Evolutionary conservation across 305 asterid genomes (phyloP), one percentile per base, ranked within the genome.

Genomic region (Fraxinus floribunda): DNA sequence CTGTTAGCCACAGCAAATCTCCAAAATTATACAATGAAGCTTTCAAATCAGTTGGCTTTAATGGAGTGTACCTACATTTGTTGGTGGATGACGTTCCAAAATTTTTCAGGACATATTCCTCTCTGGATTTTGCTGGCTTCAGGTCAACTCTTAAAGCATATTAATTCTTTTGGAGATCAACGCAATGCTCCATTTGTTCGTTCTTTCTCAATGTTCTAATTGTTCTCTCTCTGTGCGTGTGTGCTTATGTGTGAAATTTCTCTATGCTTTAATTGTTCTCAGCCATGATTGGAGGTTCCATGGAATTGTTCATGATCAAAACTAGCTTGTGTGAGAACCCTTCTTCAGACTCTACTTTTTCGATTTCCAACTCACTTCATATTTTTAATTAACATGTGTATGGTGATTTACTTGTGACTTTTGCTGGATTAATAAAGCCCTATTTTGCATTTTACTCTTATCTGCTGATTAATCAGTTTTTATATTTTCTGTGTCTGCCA

Each of bases 1-100:
- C 99, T 29, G 98, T 96, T 74, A 83, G 95, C 81, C 99, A 96
- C 87, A 96, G 98, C 93, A 96, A 94, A 88, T 91, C 99, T 57
- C 99, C 99, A 62, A 90, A 89, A 82, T 84, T 96, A 38, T 96
- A 90, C 83, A 96, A 96, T 79, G 77, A 84, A 86, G 95, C 98
- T 78, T 96, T 94, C 90, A 93, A 87, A 88, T 88, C 88, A 66
- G 92, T 55, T 80, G 95, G 94, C 75, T 74, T 91, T 79, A 89
- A 96, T 89, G 98, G 99, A 75, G 94, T 93, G 26, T 96, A 15
- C 72, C 26, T 96, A 36, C 97, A 89, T 85, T 85, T 94, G 79
- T 89, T 96, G 89, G 99, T 96, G 86, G 99, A 96, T 78, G 97
- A 94, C 22, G 78, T 91, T 80, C 82, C 86, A 57, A 88, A 84